Percentiles rank a stretch among this genome's conserved stretches.
These are phyloP conservation scores for Penicillium soppii DNA, from an alignment of 495 filamentous ascomycete genomes.

Conservation along the genomic window DNA sequence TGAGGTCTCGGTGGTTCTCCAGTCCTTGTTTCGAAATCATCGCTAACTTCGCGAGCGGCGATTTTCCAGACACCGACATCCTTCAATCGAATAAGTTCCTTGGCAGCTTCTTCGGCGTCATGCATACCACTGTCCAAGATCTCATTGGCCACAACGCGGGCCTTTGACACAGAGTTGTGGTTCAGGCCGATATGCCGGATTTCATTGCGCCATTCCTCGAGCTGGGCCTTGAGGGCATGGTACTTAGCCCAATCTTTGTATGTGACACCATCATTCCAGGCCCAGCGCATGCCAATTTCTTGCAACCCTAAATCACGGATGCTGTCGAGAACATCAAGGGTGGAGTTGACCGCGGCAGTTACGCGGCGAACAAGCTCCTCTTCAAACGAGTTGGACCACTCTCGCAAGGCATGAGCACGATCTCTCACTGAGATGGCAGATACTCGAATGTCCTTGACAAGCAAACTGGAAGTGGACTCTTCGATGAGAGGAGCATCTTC, in stretches of 20 bases:
- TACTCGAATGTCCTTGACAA: slow-evolving; percentile 63
- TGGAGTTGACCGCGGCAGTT: slow-evolving; percentile 72
- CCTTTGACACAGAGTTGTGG: slow-evolving; percentile 70
- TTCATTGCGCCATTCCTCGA: slow-evolving; percentile 81
- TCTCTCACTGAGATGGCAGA: slow-evolving; percentile 76
- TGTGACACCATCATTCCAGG: slow-evolving; percentile 90
- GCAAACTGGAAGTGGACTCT: slow-evolving; percentile 60
- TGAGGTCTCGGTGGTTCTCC: slow-evolving; percentile 49
- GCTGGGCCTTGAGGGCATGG: slow-evolving; percentile 76
- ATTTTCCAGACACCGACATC: slow-evolving; percentile 86
- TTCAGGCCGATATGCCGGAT: slow-evolving; percentile 68
- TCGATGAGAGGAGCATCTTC: slow-evolving; percentile 51
- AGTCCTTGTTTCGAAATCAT: slow-evolving; percentile 67
- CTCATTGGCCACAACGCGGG: slow-evolving; percentile 64
- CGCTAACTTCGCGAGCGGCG: slow-evolving; percentile 66
- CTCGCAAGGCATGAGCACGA: slow-evolving; percentile 75
- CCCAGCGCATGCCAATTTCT: slow-evolving; percentile 97
- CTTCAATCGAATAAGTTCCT: slow-evolving; percentile 80
- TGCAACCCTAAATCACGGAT: slow-evolving; percentile 88
- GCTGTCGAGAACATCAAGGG: slow-evolving; percentile 76
- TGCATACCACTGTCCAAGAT: slow-evolving; percentile 77
- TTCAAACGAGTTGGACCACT: slow-evolving; percentile 76
- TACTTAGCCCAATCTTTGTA: slow-evolving; percentile 97
- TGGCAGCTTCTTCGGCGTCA: slow-evolving; percentile 75
- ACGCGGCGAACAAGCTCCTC: slow-evolving; percentile 66